Evolutionary conservation across 148 eudicot species (phyloP), one percentile per base, ranked within the genome.

Genomic region (Heliosperma pusillum): DNA sequence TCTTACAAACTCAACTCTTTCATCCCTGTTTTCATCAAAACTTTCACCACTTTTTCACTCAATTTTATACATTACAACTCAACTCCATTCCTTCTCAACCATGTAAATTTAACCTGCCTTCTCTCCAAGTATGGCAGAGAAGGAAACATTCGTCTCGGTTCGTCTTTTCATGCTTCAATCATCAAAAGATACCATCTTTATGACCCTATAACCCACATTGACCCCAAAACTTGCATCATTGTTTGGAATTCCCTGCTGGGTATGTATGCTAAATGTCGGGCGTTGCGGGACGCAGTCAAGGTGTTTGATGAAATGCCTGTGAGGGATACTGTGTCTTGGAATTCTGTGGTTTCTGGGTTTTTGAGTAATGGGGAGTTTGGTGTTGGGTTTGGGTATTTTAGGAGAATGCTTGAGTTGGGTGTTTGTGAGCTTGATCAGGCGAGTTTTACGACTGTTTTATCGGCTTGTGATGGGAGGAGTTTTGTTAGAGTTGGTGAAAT

Each of bases 251-350:
- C 89, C n/a, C 77, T 93, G 56, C 74, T 91, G 1, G 76, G 78
- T 0, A 58, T 92, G 83, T 92, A 92, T 62, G 60, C 83, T 0
- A 87, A 83, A 81, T 87, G 87, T 26, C 80, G 87, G 56, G 21
- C 24, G 9, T 21, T 86, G 24, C 3, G 26, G 30, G 72, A 84
- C 60, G 95, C 95, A 71, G 79, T 71, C 19, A 90, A 86, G 87
- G 69, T 92, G 97, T 90, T 92, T 73, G 92, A 90, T 76, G 81
- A 81, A 62, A 90, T 92, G 89, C 87, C 90, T 19, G 30, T 78
- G 61, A 92, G 75, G 82, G 97, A 92, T 72, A 78, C 86, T 22
- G 85, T 92, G 0, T 87, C 97, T 0, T 92, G 95, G 95, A 92
- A 92, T 64, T 78, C 91, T 15, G 65, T 90, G 10, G 82, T 92